Evolutionary conservation across 345 rosid genomes (phyloP), one percentile per base, ranked within the genome.

Genomic region (Laguncularia racemosa): DNA sequence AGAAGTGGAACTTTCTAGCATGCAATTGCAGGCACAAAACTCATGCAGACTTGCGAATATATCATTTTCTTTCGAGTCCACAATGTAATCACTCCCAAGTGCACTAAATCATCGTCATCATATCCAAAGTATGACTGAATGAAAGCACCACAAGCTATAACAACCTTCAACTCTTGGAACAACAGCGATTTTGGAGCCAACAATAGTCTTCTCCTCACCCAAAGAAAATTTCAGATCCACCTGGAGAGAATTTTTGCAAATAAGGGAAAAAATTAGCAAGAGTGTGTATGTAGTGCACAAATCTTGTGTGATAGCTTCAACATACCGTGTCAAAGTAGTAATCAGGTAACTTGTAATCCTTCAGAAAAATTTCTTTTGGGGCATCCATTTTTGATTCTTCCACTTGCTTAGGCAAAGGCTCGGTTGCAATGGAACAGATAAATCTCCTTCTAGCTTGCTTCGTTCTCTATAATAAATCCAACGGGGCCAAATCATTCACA

Each of bases 141-240:
- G 12, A 13, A 26, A 54, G 28, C 16, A 57, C 14, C 38, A 57
- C 16, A 33, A 33, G 7, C 40, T 33, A 33, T 1, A 33, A 5
- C 9, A 1, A 90, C 99, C 99, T 79, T 87, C 84, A 64, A 79
- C 79, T 56, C 96, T 79, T 48, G 99, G 95, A 43, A 59, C 44
- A 49, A 90, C 86, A 51, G 80, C 64, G 61, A 95, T 90, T 69
- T 75, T 90, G 2, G 96, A 95, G 65, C 82, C 76, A 69, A 90
- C 99, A 68, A 78, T 75, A 20, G 99, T 95, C 68, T 84, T 90
- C 78, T 95, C 97, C 76, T 95, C 99, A 20, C 89, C 99, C 58
- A 95, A 73, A 40, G 73, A 65, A 78, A 95, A 95, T 59, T 60
- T 80, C 70, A 95, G 78, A 62, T 88, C 91, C 79, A 90, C 89